A percentile compares a stretch with the other conserved stretches of the same genome.
Conservation (phyloP, 768 basidiomycete genomes). For the Phanerochaete sordida region DNA sequence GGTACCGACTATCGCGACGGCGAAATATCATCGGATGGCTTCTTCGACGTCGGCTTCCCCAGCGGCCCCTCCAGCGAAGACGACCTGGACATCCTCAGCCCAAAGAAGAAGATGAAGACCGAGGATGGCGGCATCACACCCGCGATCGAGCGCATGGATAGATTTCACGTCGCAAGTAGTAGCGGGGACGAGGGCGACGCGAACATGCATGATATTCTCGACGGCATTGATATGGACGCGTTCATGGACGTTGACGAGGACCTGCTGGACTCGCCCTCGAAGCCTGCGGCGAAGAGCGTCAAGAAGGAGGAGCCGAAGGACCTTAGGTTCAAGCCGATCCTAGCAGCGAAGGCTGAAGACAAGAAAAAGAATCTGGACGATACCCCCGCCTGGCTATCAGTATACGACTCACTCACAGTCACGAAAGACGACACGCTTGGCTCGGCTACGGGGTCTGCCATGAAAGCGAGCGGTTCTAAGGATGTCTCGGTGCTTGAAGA, state of each 20-base stretch:
- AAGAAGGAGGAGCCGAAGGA: slow-evolving; percentile 22
- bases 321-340: slow-evolving; percentile 18
- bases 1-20: slow-evolving; percentile 11
- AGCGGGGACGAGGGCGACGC: slow-evolving; percentile 36
- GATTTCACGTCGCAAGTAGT: slow-evolving; percentile 30
- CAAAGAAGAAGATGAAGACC: slow-evolving; percentile 61
- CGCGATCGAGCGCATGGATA: slow-evolving; percentile 52
- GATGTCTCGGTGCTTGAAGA: slow-evolving; percentile 65
- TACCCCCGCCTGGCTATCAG: slow-evolving; percentile 65
- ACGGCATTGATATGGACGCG: slow-evolving; percentile 56
- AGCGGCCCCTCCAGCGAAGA: slow-evolving; percentile 54
- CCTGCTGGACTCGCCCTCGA: slow-evolving; percentile 34
- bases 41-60: slow-evolving; percentile 23
- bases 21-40: slow-evolving; percentile 29
- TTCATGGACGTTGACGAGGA: slow-evolving; percentile 60
- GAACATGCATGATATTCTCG: slow-evolving; percentile 34
- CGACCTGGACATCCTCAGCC: slow-evolving; percentile 46
- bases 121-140: slow-evolving; percentile 45
- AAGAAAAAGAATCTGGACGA: slow-evolving; percentile 46
- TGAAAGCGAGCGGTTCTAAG: slow-evolving; percentile 25
- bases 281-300: slow-evolving; percentile 12
- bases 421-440: slow-evolving; percentile 60
- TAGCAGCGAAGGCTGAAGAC: slow-evolving; percentile 18
- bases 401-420: slow-evolving; percentile 70
- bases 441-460: slow-evolving; percentile 26